Percentiles rank a stretch among this genome's conserved stretches.
These are phyloP conservation scores for Pyrenochaeta sp. DNA, from an alignment of 2,329 filamentous ascomycete genomes.

Conservation along the genomic window DNA sequence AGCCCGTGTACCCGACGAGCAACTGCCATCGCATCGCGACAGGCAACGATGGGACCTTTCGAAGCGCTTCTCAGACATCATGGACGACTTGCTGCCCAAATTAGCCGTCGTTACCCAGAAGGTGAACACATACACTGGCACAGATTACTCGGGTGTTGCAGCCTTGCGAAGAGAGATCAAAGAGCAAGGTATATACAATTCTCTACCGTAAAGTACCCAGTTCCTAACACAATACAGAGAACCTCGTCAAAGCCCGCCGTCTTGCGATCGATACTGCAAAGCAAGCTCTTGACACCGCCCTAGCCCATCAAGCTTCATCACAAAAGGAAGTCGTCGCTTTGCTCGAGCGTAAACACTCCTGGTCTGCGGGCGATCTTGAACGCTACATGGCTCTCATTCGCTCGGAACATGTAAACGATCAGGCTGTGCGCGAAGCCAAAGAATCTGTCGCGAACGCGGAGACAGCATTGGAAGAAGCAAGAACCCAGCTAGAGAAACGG, in stretches of 20 bases:
- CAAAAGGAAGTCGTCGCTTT: slow-evolving; percentile 96
- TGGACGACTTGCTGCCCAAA: slow-evolving; percentile 89
- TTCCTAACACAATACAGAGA: slow-evolving; percentile 51
- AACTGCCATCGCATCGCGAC: slow-evolving; percentile 62
- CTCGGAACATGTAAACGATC: slow-evolving; percentile 91
- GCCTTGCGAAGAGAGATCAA: slow-evolving; percentile 81
- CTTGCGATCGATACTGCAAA: slow-evolving; percentile 74
- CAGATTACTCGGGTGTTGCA: slow-evolving; percentile 87
- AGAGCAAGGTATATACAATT: slow-evolving; percentile 59
- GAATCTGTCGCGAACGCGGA: slow-evolving; percentile 78
- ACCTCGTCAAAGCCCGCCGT: slow-evolving; percentile 65
- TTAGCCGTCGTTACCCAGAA: slow-evolving; percentile 85
- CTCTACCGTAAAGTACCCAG: neutral
- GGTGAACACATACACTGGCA: slow-evolving; percentile 90
- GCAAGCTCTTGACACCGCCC: slow-evolving; percentile 80
- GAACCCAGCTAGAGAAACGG: slow-evolving; percentile 76
- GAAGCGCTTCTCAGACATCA: slow-evolving; percentile 72
- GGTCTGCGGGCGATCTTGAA: slow-evolving; percentile 86
- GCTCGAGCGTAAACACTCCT: slow-evolving; percentile 91
- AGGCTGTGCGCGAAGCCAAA: slow-evolving; percentile 76
- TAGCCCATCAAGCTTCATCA: slow-evolving; percentile 81
- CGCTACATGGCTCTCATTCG: slow-evolving; percentile 93
- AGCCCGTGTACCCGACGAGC: slow-evolving; percentile 44
- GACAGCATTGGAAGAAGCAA: slow-evolving; percentile 77
- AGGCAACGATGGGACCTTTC: slow-evolving; percentile 63